Percentiles rank a stretch among this genome's conserved stretches.
phyloP scores from a whole-genome alignment of 2,329 filamentous ascomycete genomes.

The Exophiala spinifera region DNA sequence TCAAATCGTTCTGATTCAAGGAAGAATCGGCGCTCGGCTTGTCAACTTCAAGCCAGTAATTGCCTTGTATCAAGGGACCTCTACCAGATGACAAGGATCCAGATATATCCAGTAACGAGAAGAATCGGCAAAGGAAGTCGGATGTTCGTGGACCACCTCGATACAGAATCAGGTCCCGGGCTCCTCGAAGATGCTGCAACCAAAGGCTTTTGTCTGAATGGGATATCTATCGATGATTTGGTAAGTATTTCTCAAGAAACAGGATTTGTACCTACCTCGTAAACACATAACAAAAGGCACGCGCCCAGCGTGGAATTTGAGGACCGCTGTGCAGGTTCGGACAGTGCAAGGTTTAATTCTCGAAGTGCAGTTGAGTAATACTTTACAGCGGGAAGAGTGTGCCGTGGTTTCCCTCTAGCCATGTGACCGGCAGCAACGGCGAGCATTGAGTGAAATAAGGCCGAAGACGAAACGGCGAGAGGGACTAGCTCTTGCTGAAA shows the following conservation, averaged over 20 bases:
- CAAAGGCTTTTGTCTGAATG: slow-evolving; percentile 4
- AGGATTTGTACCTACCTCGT: slow-evolving; percentile 1
- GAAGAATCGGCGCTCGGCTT: slow-evolving; percentile 5
- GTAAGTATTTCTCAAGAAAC: neutral
- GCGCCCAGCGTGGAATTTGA: slow-evolving; percentile 4
- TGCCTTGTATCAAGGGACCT: slow-evolving; percentile 1
- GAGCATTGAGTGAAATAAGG: slow-evolving; percentile 4
- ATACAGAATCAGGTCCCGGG: slow-evolving; percentile 1
- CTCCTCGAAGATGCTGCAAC: slow-evolving; percentile 5
- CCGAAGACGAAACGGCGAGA: neutral
- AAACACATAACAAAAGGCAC: slow-evolving; percentile 6
- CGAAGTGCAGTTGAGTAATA: neutral
- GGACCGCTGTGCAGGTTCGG: neutral
- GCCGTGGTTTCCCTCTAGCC: neutral
- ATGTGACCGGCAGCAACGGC: slow-evolving; percentile 4
- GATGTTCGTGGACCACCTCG: slow-evolving; percentile 3
- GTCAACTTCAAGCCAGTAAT: slow-evolving; percentile 3
- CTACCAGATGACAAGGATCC: slow-evolving; percentile 5
- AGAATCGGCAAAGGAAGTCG: slow-evolving; percentile 3
- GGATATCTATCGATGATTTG: slow-evolving; percentile 1
- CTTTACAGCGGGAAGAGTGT: neutral
- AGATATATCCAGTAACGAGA: slow-evolving; percentile 4
- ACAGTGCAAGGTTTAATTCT: slow-evolving; percentile 2
- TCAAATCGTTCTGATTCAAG: neutral
- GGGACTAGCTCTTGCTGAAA: slow-evolving; percentile 6